A percentile compares a stretch with the other conserved stretches of the same genome.
phyloP scores from a whole-genome alignment of 2,329 filamentous ascomycete genomes.

The Pestalotiopsis sp. region DNA sequence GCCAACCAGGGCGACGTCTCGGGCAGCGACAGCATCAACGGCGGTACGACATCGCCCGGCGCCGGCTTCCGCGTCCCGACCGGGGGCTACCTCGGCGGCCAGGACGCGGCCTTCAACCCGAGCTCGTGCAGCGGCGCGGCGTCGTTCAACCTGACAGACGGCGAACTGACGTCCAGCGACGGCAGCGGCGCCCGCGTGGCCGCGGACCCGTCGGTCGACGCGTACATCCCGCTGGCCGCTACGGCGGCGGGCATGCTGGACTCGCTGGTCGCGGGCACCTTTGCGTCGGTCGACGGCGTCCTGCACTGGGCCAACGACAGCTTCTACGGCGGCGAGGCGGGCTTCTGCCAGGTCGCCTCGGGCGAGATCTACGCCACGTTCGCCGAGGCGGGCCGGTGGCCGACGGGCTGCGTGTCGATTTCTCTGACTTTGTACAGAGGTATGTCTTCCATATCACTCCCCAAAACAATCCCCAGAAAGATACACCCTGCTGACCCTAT shows the following conservation, averaged over 20 bases:
- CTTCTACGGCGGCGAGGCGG: conserved; percentile 27
- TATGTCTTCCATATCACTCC: not conserved
- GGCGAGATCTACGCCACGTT: conserved; percentile 27
- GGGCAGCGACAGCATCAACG: not conserved
- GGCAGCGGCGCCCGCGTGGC: conserved; percentile 22
- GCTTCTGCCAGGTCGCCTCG: conserved; percentile 26
- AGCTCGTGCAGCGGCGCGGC: conserved; percentile 25
- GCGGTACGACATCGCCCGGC: conserved; percentile 4
- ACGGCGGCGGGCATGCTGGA: conserved; percentile 13
- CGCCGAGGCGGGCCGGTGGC: conserved; percentile 15
- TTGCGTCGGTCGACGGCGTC: conserved; percentile 21
- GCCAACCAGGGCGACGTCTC: too few relatives aligned
- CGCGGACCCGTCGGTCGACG: conserved; percentile 18
- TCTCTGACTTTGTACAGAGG: conserved; percentile 18
- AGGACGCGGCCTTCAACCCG: conserved; percentile 21
- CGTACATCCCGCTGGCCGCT: conserved; percentile 20
- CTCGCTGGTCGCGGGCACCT: conserved; percentile 19
- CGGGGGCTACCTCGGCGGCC: conserved; percentile 26
- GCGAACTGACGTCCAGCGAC: conserved; percentile 17
- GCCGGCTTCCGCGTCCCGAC: not conserved
- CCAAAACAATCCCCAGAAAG: not conserved
- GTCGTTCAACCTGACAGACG: conserved; percentile 25
- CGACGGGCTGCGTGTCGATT: conserved; percentile 22
- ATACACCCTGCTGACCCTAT: not conserved
- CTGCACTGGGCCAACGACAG: conserved; percentile 30